Percentiles rank a stretch among this genome's conserved stretches.
These are phyloP conservation scores for Malassezia brasiliensis DNA, from an alignment of 1,284 basidiomycete species.

Conservation along the genomic window DNA sequence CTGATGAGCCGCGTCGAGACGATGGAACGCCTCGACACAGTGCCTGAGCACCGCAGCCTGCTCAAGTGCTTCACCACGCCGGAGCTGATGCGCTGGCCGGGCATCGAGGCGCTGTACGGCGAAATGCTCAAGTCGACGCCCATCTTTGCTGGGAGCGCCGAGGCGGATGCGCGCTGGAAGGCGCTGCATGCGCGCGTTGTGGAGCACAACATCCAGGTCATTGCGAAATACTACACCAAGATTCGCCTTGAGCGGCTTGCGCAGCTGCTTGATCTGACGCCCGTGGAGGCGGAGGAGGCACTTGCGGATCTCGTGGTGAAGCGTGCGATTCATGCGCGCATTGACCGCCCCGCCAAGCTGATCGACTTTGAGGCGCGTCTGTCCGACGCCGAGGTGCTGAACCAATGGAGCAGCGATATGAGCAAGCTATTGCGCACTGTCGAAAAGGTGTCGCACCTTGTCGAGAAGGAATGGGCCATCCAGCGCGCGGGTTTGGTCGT, in stretches of 20 bases:
- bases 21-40: slow-evolving; percentile 60
- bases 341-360: slow-evolving; percentile 81
- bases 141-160: slow-evolving; percentile 58
- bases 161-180: slow-evolving; percentile 74
- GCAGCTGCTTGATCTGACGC: slow-evolving; percentile 73
- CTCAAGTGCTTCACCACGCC: slow-evolving; percentile 92
- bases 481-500: slow-evolving; percentile 37
- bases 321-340: slow-evolving; percentile 78
- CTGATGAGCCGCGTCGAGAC: slow-evolving; percentile 78
- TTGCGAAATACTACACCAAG: slow-evolving; percentile 86
- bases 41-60: slow-evolving; percentile 82
- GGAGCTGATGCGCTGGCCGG: slow-evolving; percentile 96
- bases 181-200: slow-evolving; percentile 90
- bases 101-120: slow-evolving; percentile 84
- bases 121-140: slow-evolving; percentile 67
- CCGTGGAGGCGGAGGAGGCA: slow-evolving; percentile 72
- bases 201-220: slow-evolving; percentile 94
- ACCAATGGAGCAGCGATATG: slow-evolving; percentile 93
- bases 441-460: slow-evolving; percentile 43
- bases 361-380: slow-evolving; percentile 59
- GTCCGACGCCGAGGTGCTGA: slow-evolving; percentile 57
- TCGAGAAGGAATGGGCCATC: slow-evolving; percentile 45
- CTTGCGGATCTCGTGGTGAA: slow-evolving; percentile 81
- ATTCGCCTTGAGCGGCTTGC: slow-evolving; percentile 76
- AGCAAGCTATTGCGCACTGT: slow-evolving; percentile 59